Evolutionary conservation across 2,329 filamentous ascomycete species (phyloP).

Genomic region (Coleophoma crateriformis): DNA sequence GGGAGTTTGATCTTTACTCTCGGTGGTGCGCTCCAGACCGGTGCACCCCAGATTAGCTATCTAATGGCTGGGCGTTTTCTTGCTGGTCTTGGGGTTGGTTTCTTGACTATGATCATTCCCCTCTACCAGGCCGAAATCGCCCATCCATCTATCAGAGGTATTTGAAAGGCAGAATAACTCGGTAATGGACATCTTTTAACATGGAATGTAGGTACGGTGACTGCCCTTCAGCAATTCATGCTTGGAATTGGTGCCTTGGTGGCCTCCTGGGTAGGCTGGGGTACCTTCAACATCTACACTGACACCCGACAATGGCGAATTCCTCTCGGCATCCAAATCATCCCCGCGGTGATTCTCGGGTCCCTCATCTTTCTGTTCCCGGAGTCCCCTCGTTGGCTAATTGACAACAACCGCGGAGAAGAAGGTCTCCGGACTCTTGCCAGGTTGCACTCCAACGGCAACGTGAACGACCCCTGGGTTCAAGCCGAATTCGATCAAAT

Average conservation of each 20-base stretch:
- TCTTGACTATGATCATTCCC: constrained; percentile 39
- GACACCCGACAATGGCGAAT: constrained; percentile 27
- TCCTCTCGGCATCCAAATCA: constrained; percentile 47
- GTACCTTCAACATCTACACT: constrained; percentile 31
- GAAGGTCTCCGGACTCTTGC: constrained; percentile 52
- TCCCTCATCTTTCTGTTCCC: constrained; percentile 58
- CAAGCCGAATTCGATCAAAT: constrained; percentile 59
- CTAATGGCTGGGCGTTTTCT: constrained; percentile 67
- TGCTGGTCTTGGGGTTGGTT: constrained; percentile 57
- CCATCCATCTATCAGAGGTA: constrained; percentile 70
- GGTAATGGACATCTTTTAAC: too few relatives aligned
- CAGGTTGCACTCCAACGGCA: constrained; percentile 53
- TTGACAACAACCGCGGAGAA: constrained; percentile 51
- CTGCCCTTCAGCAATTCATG: too few relatives aligned
- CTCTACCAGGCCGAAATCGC: constrained; percentile 76
- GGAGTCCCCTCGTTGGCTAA: constrained; percentile 56
- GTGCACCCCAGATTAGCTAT: constrained; percentile 49
- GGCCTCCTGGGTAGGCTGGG: constrained; percentile 71
- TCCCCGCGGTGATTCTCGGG: constrained; percentile 47
- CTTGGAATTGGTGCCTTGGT: constrained; percentile 18
- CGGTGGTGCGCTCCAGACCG: constrained; percentile 70
- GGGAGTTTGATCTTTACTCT: constrained; percentile 66
- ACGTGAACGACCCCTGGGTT: constrained; percentile 55
- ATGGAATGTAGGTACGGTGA: too few relatives aligned
- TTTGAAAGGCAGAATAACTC: too few relatives aligned